phyloP scores from a whole-genome alignment of 495 filamentous ascomycete species.

The Talaromyces thailandensis region DNA sequence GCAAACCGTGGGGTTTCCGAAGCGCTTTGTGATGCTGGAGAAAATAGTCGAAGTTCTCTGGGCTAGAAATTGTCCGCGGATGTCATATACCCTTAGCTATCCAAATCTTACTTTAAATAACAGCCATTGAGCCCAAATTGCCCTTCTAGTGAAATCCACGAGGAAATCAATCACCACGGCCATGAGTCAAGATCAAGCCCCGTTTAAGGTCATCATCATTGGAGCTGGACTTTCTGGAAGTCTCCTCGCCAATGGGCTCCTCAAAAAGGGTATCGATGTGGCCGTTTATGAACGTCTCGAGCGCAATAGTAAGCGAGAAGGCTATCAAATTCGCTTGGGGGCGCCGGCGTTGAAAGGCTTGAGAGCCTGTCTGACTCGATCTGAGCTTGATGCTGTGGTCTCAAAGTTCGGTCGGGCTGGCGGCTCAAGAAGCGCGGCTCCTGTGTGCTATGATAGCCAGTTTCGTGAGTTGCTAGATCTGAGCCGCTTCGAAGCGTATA shows the following conservation, averaged over 20 bases:
- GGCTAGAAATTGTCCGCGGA: no score
- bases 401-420: neutral
- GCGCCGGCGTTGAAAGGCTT: neutral
- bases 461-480: neutral
- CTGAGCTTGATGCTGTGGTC: neutral
- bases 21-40: no score
- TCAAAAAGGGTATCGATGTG: neutral
- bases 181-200: neutral
- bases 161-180: no score
- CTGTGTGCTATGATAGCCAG: neutral
- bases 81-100: no score
- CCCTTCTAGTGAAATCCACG: no score
- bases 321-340: neutral
- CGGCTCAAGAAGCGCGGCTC: neutral
- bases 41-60: no score
- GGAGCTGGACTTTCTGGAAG: neutral
- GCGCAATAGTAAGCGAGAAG: neutral
- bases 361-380: neutral
- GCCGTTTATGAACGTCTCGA: neutral
- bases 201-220: neutral
- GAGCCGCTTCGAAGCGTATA: neutral
- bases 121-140: no score
- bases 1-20: no score
- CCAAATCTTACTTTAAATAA: no score
- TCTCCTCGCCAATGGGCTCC: neutral